Base-by-base conservation (phyloP, 2,329 filamentous ascomycete genomes). In the Clonostachys chloroleuca region DNA sequence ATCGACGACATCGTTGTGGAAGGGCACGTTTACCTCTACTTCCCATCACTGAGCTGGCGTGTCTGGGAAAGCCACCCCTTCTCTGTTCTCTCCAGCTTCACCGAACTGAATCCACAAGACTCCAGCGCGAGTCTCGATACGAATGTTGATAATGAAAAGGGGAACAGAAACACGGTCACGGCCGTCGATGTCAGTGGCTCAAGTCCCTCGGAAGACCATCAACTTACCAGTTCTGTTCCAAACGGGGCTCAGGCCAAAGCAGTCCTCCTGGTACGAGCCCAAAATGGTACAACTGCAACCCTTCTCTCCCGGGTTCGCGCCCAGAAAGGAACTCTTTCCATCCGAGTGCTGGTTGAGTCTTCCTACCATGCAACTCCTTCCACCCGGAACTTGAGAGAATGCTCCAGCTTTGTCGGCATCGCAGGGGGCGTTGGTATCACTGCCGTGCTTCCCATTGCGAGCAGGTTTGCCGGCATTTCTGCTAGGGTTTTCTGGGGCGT, bases 31-130 rank as follows among this genome's bases (percentile, higher is more conserved):
- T 69, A 68, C 47, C 56, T 68, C 1, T 58, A 56, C 52, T 67
- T 67, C 44, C 63, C 63, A n/a, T 59, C 60, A 0, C 46, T 68
- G 12, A 52, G 55, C 35, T 66, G 66, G 64, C 51, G 56, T 2
- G 53, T 68, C 45, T 68, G 65, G 65, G 64, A 67, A 42, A 65
- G 52, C 17, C 65, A 68, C 41, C 65, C 66, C 5, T 65, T 68
- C 45, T 67, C 63, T 0, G 59, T 66, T 42, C 4, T 41, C 18
- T 43, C 47, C 14, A 36, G 13, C 36, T 49, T 48, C 34, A 30
- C 24, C 24, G 24, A 30, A 30, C 9, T 30, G 4, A 30, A 30
- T 4, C 24, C 8, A 30, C 24, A 30, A 30, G 8, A 10, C 3
- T 16, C 43, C 8, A 24, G 37, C 34, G 17, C 13, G 6, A 20